phyloP scores from a whole-genome alignment of 805 yeast genomes.

The Nakazawaea wyomingensis region DNA sequence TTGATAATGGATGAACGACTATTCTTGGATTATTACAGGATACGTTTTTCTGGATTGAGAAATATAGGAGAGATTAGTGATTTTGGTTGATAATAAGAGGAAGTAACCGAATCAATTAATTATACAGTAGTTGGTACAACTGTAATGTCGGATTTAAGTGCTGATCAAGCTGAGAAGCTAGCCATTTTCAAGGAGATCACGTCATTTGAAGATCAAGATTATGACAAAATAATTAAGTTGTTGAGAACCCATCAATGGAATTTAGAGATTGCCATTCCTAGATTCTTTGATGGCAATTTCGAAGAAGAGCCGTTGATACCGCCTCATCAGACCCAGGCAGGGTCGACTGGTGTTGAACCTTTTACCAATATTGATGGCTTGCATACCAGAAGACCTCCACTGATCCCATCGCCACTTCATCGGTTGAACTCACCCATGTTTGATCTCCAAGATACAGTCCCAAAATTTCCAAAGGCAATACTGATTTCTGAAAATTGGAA shows the following conservation, averaged over 20 bases:
- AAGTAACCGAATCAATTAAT: no score
- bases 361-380: neutral
- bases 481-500: conserved; percentile 33
- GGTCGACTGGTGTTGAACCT: conserved; percentile 5
- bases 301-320: conserved; percentile 15
- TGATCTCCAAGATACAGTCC: conserved; percentile 23
- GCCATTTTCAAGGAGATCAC: conserved; percentile 48
- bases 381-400: conserved; percentile 10
- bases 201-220: conserved; percentile 41
- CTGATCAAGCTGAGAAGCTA: conserved; percentile 37
- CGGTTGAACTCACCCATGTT: conserved; percentile 16
- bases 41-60: neutral
- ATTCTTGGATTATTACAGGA: neutral
- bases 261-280: conserved; percentile 54
- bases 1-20: neutral
- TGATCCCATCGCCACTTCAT: conserved; percentile 9
- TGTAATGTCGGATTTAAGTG: conserved; percentile 20
- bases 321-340: neutral
- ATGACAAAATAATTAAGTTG: conserved; percentile 40
- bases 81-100: neutral
- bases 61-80: neutral
- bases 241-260: conserved; percentile 53
- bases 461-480: conserved; percentile 30
- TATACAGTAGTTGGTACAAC: neutral
- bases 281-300: conserved; percentile 55